Evolutionary conservation across 345 rosid genomes (phyloP), one percentile per base, ranked within the genome.

Genomic region (Hibiscus tridactylites): DNA sequence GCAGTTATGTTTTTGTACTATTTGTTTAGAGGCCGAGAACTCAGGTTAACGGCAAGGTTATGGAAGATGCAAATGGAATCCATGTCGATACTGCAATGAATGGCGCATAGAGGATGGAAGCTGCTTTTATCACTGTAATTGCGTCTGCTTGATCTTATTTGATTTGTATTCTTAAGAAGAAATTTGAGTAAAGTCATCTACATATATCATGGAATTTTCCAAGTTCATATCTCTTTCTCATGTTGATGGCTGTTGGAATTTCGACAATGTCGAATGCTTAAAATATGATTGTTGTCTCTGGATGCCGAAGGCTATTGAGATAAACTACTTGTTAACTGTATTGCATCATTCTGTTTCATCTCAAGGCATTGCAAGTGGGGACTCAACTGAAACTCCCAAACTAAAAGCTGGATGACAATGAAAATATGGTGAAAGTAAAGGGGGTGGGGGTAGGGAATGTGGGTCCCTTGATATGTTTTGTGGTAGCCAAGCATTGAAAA

Each of bases 41-140:
- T 58, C 97, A 89, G 73, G 87, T 87, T 65, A 95, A 92, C 65
- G 97, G 97, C 74, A 95, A 92, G 90, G 83, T 65, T 65, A 62
- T 84, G 49, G 98, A 89, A 74, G 97, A 92, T 73, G 79, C 80
- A 70, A 89, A 89, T 35, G 83, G 78, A 35, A 80, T 80, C 58
- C 90, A 83, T 81, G 81, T 76, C 0, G 97, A 95, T 81, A 83
- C 82, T 37, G 79, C 86, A 46, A 87, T 85, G 90, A 92, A 92
- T 57, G 97, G 93, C 54, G 90, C 88, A 12, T 95, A 88, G 88
- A 79, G 29, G 67, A 75, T 50, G 68, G 79, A 80, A 77, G 59
- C 57, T 64, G 64, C 54, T 24, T 26, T 24, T 59, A 70, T 52
- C 54, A 26, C 52, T 13, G 4, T 19, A 72, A 49, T 13, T 3